Percentiles rank a stretch among this genome's conserved stretches.
Conservation (phyloP, 2,329 filamentous ascomycete species). For the Penicillium digitatum region DNA sequence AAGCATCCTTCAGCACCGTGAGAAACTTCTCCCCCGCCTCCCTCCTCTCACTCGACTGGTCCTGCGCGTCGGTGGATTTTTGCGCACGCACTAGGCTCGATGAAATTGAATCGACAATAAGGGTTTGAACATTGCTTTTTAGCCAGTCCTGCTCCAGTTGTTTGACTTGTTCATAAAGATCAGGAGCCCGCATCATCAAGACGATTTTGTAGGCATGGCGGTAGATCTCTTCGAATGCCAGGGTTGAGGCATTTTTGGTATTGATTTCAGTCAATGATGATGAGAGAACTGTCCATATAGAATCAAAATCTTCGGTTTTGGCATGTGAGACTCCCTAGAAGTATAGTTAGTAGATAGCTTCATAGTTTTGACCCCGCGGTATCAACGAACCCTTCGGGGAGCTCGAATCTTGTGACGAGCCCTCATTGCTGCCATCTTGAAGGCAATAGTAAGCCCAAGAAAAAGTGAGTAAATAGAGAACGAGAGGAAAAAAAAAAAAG, state of each 20-base stretch:
- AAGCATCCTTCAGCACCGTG: conserved; percentile 68
- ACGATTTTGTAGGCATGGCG: conserved; percentile 92
- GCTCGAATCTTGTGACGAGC: conserved; percentile 62
- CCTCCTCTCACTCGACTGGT: conserved; percentile 69
- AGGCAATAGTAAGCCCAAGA: background rate
- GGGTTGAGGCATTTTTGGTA: conserved; percentile 78
- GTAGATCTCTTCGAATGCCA: conserved; percentile 95
- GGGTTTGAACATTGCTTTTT: conserved; percentile 64
- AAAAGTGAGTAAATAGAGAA: background rate
- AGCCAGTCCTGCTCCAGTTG: conserved; percentile 81
- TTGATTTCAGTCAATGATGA: conserved; percentile 83
- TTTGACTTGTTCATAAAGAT: conserved; percentile 76
- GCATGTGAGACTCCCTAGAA: conserved; percentile 51
- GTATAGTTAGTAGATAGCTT: conserved; percentile 13
- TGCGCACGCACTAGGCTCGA: conserved; percentile 60
- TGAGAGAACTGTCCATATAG: conserved; percentile 72
- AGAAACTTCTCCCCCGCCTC: conserved; percentile 80
- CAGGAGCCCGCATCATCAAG: conserved; percentile 75
- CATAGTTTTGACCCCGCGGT: conserved; percentile 1
- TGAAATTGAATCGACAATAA: conserved; percentile 68
- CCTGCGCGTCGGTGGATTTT: conserved; percentile 47
- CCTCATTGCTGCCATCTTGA: conserved; percentile 49
- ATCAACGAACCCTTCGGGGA: conserved; percentile 58
- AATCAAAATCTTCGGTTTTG: conserved; percentile 74
- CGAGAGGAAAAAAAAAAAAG: background rate